Percentiles rank a stretch among this genome's conserved stretches.
Conservation (phyloP, 371 early-diverging fungal genomes). For the Haplosporangium sp. region DNA sequence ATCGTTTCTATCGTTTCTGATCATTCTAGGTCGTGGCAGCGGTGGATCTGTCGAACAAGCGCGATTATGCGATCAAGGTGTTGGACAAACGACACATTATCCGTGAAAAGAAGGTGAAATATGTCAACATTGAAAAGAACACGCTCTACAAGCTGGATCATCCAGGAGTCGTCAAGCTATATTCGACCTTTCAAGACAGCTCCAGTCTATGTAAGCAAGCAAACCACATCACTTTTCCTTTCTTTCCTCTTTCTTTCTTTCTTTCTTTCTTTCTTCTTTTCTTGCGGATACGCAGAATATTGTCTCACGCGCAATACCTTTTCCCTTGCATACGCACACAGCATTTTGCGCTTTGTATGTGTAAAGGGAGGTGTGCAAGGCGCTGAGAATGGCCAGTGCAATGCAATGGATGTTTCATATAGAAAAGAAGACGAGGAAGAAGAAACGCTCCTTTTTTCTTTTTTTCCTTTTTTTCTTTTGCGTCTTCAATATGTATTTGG, state of each 20-base stretch:
- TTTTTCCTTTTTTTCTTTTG: no score
- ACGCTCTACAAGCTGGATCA: slow-evolving; percentile 87
- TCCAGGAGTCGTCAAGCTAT: slow-evolving; percentile 90
- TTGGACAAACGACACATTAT: slow-evolving; percentile 94
- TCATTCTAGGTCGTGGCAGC: slow-evolving; percentile 73
- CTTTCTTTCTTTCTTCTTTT: not conserved
- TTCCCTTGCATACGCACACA: no score
- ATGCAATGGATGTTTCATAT: not conserved
- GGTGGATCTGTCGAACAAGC: slow-evolving; percentile 70
- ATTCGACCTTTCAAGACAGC: slow-evolving; percentile 95
- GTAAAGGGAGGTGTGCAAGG: no score
- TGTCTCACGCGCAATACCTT: no score
- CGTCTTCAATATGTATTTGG: no score
- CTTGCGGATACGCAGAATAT: no score
- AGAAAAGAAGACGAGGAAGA: not conserved
- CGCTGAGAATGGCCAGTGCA: no score
- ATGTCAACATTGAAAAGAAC: slow-evolving; percentile 93
- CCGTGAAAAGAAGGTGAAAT: slow-evolving; percentile 93
- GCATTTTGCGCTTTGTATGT: no score
- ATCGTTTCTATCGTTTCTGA: not conserved
- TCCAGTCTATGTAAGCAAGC: slow-evolving; percentile 80
- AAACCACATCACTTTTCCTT: no score
- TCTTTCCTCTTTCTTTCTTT: not conserved
- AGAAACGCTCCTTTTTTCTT: no score
- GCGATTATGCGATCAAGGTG: slow-evolving; percentile 91